A percentile compares a stretch with the other conserved stretches of the same genome.
These are phyloP conservation scores for Pichia inconspicua DNA, from an alignment of 1,139 yeast genomes.

Conservation along the genomic window DNA sequence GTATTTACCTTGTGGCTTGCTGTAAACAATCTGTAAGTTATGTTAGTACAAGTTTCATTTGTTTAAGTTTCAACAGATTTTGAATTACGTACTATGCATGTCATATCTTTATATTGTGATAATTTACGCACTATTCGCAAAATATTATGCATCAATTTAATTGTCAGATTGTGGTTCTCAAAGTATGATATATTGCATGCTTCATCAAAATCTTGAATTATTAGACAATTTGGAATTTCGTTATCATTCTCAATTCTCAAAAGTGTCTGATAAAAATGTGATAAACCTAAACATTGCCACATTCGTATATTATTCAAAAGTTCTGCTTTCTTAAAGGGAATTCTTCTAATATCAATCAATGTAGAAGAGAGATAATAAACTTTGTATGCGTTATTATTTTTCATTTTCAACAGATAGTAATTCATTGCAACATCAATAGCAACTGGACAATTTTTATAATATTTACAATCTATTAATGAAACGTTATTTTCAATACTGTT, in stretches of 20 bases:
- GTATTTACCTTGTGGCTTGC: conserved; percentile 1
- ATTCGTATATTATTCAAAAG: background rate
- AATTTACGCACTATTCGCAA: conserved; percentile 19
- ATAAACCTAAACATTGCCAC: conserved; percentile 1
- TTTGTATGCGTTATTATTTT: conserved; percentile 1
- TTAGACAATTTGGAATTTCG: conserved; percentile 10
- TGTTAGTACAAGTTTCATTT: background rate
- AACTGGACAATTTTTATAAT: background rate
- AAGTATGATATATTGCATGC: conserved; percentile 22
- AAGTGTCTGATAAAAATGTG: conserved; percentile 1
- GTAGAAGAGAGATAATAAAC: conserved; percentile 17
- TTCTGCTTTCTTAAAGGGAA: background rate
- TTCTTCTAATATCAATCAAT: conserved; percentile 11
- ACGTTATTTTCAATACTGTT: background rate
- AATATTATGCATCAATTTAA: conserved; percentile 13
- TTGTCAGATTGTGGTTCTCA: conserved; percentile 19
- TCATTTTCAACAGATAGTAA: conserved; percentile 14
- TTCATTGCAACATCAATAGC: conserved; percentile 15
- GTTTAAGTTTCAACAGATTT: no score
- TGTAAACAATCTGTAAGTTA: conserved; percentile 1
- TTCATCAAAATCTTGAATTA: conserved; percentile 25
- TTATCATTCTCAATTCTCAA: background rate
- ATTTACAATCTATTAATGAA: background rate
- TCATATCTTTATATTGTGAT: conserved; percentile 15
- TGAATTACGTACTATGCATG: conserved; percentile 19